Percentiles rank a stretch among this genome's conserved stretches.
Evolutionary conservation across 495 filamentous ascomycete genomes (phyloP).

Genomic region (Trichoderma asperelloides): DNA sequence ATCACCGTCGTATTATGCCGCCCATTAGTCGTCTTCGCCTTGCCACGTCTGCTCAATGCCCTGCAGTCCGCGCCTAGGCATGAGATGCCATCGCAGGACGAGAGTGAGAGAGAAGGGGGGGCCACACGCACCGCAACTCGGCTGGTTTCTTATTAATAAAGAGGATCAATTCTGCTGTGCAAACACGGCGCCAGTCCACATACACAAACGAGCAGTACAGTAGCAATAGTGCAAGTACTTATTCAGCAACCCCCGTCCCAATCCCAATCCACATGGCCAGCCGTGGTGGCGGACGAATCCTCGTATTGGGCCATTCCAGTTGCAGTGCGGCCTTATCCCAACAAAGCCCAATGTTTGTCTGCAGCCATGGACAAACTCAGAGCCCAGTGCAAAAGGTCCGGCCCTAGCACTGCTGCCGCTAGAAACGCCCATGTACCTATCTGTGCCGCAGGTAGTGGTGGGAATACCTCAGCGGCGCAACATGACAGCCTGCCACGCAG

Average conservation of each 20-base stretch:
- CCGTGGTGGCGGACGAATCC: not conserved
- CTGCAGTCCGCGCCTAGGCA: not conserved
- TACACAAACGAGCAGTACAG: too few species aligned
- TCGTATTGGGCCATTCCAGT: conserved; percentile 5
- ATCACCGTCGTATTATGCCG: not conserved
- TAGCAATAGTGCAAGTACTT: too few species aligned
- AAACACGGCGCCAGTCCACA: too few species aligned
- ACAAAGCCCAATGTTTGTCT: conserved; percentile 3
- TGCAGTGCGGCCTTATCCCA: not conserved
- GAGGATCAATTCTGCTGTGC: not conserved
- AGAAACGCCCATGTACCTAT: not conserved
- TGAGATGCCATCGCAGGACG: not conserved
- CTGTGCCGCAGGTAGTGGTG: too few species aligned
- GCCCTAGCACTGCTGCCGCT: not conserved
- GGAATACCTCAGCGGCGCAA: not conserved
- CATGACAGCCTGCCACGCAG: conserved; percentile 7
- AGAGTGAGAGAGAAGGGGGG: not conserved
- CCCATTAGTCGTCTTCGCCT: not conserved
- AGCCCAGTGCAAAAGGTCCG: not conserved
- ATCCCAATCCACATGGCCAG: not conserved
- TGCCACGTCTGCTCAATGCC: not conserved
- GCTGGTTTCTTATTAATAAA: not conserved
- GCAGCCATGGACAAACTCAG: not conserved
- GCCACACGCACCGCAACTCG: not conserved
- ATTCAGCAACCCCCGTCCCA: too few species aligned